These are phyloP conservation scores for Raffaelea arxii DNA, from an alignment of 2,329 filamentous ascomycete species.

Conservation along the genomic window DNA sequence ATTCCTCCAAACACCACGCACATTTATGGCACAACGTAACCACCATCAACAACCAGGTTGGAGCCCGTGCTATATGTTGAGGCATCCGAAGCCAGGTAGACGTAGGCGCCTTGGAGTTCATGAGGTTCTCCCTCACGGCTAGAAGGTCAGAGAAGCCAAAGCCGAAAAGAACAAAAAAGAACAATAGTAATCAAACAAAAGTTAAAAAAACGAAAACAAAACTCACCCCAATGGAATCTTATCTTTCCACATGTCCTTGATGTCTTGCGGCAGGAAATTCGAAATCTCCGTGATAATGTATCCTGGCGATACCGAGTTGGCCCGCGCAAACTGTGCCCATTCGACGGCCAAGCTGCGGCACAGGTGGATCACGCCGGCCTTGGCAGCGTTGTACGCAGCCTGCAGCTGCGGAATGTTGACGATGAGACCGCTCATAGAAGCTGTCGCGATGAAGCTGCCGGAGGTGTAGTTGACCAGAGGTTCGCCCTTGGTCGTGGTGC, in stretches of 20 bases:
- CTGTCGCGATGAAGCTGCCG: slow-evolving; percentile 67
- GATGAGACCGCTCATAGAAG: slow-evolving; percentile 68
- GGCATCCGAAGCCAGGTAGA: slow-evolving; percentile 74
- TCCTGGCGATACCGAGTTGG: slow-evolving; percentile 62
- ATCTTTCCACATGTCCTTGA: slow-evolving; percentile 61
- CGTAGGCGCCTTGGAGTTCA: slow-evolving; percentile 72
- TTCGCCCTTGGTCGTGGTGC: slow-evolving; percentile 50
- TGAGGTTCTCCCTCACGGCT: slow-evolving; percentile 59
- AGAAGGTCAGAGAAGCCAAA: background rate
- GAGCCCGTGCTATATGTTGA: slow-evolving; percentile 68
- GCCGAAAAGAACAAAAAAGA: background rate
- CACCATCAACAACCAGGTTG: slow-evolving; percentile 66
- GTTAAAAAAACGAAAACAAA: no score
- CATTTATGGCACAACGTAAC: slow-evolving; percentile 36
- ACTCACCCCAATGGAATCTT: slow-evolving; percentile 67
- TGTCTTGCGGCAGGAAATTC: slow-evolving; percentile 51
- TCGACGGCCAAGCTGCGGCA: slow-evolving; percentile 66
- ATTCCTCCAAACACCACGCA: no score
- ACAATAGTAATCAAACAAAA: background rate
- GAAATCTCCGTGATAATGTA: slow-evolving; percentile 68
- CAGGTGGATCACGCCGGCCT: slow-evolving; percentile 50
- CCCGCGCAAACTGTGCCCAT: slow-evolving; percentile 64
- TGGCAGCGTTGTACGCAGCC: slow-evolving; percentile 64
- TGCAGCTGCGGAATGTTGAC: slow-evolving; percentile 69
- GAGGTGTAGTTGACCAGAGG: slow-evolving; percentile 49